These are phyloP conservation scores for Pseudozyma hubeiensis DNA, from an alignment of 1,284 basidiomycete species.

Conservation along the genomic window DNA sequence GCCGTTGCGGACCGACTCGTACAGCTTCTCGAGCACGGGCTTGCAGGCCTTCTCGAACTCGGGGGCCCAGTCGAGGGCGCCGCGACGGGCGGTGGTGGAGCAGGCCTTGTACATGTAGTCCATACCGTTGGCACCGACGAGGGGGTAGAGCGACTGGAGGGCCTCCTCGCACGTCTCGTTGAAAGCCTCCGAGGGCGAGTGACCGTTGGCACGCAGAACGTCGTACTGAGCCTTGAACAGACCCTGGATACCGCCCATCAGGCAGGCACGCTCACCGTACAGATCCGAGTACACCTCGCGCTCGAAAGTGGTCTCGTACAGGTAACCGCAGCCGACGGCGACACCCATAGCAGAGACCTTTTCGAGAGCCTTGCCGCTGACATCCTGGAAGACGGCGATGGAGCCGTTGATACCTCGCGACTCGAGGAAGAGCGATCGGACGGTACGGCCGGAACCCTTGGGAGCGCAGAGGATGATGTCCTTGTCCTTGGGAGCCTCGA, in stretches of 20 bases:
- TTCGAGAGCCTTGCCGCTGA: conserved; percentile 96
- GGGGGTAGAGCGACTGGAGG: conserved; percentile 95
- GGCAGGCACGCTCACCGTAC: conserved; percentile 99
- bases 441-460: conserved; percentile 98
- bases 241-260: conserved; percentile 99
- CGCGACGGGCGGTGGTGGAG: conserved; percentile 98
- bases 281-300: conserved; percentile 99
- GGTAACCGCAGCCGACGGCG: conserved; percentile 93
- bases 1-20: conserved; percentile 92
- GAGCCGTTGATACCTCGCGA: conserved; percentile 96
- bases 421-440: conserved; percentile 99
- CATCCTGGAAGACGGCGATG: conserved; percentile 87
- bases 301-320: conserved; percentile 98
- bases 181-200: conserved; percentile 97
- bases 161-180: conserved; percentile 98
- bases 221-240: conserved; percentile 99
- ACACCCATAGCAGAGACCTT: conserved; percentile 96
- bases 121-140: conserved; percentile 96
- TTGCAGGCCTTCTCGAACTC: conserved; percentile 92
- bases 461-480: conserved; percentile 99
- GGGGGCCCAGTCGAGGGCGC: conserved; percentile 99
- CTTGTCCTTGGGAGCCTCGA: conserved; percentile 89
- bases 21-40: conserved; percentile 93
- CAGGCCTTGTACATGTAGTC: conserved; percentile 98
- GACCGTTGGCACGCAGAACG: conserved; percentile 97